Evolutionary conservation across 345 rosid genomes (phyloP).

Genomic region (Aquilaria malaccensis): DNA sequence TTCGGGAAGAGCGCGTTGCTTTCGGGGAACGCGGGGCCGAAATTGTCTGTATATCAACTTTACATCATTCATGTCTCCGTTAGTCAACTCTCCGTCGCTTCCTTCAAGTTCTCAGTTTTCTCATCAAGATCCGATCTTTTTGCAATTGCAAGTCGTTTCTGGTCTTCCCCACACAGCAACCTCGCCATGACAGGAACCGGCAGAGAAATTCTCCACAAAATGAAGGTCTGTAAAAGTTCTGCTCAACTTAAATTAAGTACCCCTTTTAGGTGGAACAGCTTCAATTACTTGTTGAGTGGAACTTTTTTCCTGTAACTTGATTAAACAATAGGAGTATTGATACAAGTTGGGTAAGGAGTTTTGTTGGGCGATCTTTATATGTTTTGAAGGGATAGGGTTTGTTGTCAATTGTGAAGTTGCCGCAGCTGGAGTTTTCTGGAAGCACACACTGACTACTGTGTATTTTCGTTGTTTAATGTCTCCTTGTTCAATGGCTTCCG

Average conservation of each 20-base stretch:
- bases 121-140: not conserved
- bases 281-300: not conserved
- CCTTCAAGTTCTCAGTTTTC: not conserved
- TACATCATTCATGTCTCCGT: no score
- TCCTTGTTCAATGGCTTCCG: no score
- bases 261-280: not conserved
- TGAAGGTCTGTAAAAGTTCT: slow-evolving; percentile 43
- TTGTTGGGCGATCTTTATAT: not conserved
- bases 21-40: no score
- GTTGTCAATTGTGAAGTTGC: no score
- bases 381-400: not conserved
- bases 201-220: slow-evolving; percentile 64
- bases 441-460: no score
- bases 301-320: not conserved
- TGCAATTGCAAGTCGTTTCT: not conserved
- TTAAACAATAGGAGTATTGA: not conserved
- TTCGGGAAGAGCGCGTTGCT: no score
- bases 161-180: not conserved
- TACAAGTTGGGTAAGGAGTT: not conserved
- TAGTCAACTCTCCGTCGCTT: no score
- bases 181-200: slow-evolving; percentile 37
- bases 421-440: no score
- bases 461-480: no score
- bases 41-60: no score
- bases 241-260: not conserved